Conservation (phyloP, 768 basidiomycete genomes). For the Leccinum truebloodii region DNA sequence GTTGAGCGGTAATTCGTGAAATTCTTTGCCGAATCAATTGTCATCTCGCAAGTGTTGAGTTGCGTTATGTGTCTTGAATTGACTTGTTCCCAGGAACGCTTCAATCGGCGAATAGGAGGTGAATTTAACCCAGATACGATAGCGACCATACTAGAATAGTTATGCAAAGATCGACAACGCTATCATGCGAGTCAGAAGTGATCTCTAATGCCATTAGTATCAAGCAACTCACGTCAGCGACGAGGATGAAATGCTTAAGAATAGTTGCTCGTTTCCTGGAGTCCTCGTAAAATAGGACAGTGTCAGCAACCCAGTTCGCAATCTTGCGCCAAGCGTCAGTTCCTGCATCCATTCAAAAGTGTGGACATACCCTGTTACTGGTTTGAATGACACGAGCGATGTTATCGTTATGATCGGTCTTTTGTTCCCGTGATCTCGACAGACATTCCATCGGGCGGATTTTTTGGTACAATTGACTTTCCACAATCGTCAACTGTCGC, state of each 20-base stretch:
- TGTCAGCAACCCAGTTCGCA: conserved; percentile 90
- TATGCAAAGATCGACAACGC: conserved; percentile 88
- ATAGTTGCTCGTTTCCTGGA: conserved; percentile 76
- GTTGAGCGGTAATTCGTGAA: conserved; percentile 89
- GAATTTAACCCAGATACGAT: conserved; percentile 94
- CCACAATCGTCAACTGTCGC: conserved; percentile 89
- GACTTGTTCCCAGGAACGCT: conserved; percentile 92
- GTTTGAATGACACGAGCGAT: conserved; percentile 86
- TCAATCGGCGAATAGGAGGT: conserved; percentile 88
- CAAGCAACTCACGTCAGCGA: conserved; percentile 76
- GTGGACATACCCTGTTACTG: conserved; percentile 69
- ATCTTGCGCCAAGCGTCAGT: conserved; percentile 51
- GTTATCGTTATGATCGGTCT: conserved; percentile 73
- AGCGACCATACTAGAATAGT: conserved; percentile 97
- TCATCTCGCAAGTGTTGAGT: conserved; percentile 81
- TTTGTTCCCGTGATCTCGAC: conserved; percentile 77
- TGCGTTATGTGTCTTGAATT: conserved; percentile 70
- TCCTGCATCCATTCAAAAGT: background rate
- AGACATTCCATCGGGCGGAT: conserved; percentile 92
- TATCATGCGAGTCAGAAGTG: conserved; percentile 33
- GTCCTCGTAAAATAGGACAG: conserved; percentile 79
- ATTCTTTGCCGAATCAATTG: conserved; percentile 91
- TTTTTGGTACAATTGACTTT: conserved; percentile 81
- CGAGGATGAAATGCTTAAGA: conserved; percentile 87
- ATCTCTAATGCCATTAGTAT: background rate